Evolutionary conservation across 345 rosid genomes (phyloP).

Genomic region (Lepidium africanum): DNA sequence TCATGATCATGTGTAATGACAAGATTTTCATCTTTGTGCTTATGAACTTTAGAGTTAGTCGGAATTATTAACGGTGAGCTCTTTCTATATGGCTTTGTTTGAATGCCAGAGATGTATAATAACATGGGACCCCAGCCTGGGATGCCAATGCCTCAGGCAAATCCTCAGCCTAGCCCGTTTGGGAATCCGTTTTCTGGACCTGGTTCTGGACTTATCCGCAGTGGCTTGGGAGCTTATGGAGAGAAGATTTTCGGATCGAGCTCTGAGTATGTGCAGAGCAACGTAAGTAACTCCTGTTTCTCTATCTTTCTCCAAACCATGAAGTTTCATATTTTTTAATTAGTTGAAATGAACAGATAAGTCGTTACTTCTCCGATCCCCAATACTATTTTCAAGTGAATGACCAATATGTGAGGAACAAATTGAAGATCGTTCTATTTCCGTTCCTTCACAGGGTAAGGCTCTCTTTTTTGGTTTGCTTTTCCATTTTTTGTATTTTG

Average conservation of each 20-base stretch:
- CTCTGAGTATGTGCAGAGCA: slow-evolving; percentile 97
- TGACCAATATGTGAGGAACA: slow-evolving; percentile 95
- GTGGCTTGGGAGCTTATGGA: slow-evolving; percentile 93
- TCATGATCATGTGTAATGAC: neutral
- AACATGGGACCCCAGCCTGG: slow-evolving; percentile 69
- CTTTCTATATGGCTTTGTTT: slow-evolving; percentile 2
- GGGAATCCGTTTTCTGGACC: slow-evolving; percentile 91
- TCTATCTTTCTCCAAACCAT: neutral
- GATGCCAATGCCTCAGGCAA: slow-evolving; percentile 51
- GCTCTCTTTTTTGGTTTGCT: neutral
- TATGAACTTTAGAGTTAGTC: neutral
- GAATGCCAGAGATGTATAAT: slow-evolving; percentile 59
- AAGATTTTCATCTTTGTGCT: neutral
- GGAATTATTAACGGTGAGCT: neutral
- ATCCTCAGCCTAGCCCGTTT: slow-evolving; percentile 75
- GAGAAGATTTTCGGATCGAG: slow-evolving; percentile 88
- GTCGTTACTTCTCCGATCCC: slow-evolving; percentile 86
- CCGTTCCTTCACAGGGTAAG: slow-evolving; percentile 94
- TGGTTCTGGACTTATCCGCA: slow-evolving; percentile 82
- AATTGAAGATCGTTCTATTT: slow-evolving; percentile 80
- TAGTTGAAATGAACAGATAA: slow-evolving; percentile 46
- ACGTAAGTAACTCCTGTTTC: slow-evolving; percentile 47
- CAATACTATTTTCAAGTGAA: slow-evolving; percentile 97
- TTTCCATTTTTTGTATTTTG: neutral
- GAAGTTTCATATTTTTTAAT: neutral